phyloP scores from a whole-genome alignment of 768 basidiomycete genomes.

The Lactifluus volemus region DNA sequence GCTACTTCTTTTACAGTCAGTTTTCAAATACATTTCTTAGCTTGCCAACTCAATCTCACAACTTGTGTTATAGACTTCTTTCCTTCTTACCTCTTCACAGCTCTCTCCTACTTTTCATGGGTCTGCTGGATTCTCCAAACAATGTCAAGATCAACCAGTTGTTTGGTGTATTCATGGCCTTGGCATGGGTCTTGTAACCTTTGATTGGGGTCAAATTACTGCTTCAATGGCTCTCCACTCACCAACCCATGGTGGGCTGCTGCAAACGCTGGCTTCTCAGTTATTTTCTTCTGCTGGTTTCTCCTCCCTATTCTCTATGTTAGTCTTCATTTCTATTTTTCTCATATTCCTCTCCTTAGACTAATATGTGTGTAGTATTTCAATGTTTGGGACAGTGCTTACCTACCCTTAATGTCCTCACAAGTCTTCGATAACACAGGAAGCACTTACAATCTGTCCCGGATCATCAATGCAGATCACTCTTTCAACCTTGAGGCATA shows the following conservation, averaged over 20 bases:
- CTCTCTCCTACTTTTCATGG: not conserved
- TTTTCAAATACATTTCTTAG: not conserved
- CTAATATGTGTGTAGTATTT: conserved; percentile 31
- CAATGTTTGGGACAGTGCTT: conserved; percentile 40
- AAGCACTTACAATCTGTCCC: conserved; percentile 44
- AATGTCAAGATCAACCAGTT: not conserved
- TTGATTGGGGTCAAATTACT: conserved; percentile 79
- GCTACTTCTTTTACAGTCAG: too few relatives aligned
- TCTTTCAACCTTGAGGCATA: conserved; percentile 51
- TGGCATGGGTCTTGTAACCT: conserved; percentile 72
- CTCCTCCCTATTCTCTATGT: conserved; percentile 34
- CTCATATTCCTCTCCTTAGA: not conserved
- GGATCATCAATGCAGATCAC: conserved; percentile 44
- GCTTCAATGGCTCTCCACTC: conserved; percentile 52
- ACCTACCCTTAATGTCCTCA: not conserved
- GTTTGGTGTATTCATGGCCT: conserved; percentile 17
- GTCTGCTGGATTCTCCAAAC: not conserved
- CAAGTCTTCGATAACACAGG: conserved; percentile 73
- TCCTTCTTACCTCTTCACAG: not conserved
- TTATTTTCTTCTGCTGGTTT: conserved; percentile 59
- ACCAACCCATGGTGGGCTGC: conserved; percentile 70
- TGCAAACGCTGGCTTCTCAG: conserved; percentile 75
- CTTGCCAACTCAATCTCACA: not conserved
- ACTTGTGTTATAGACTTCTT: not conserved
- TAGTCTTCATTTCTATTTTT: not conserved